Conservation (phyloP, 2,329 filamentous ascomycete genomes). For the Ophiosphaerella narmari region DNA sequence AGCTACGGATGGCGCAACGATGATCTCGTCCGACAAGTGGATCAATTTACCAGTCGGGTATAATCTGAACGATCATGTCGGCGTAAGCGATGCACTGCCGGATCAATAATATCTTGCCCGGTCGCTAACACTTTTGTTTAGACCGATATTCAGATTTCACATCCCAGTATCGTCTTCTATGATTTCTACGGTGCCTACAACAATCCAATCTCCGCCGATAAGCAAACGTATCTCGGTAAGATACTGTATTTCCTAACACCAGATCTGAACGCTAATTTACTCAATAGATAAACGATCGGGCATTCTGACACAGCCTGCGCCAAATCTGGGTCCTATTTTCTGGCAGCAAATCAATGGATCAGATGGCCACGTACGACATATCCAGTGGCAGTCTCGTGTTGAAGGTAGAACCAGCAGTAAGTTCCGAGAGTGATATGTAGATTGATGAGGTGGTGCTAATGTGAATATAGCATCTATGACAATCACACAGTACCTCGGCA, state of each 20-base stretch:
- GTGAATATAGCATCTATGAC: constrained; percentile 33
- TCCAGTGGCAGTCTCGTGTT: constrained; percentile 68
- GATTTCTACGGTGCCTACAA: constrained; percentile 66
- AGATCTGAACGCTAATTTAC: background rate
- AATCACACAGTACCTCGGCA: constrained; percentile 61
- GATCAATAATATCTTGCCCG: background rate
- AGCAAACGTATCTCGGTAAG: constrained; percentile 42
- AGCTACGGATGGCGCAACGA: constrained; percentile 44
- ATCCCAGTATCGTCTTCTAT: constrained; percentile 60
- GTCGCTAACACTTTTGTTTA: constrained; percentile 23
- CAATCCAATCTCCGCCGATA: constrained; percentile 45
- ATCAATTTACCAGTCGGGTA: constrained; percentile 54
- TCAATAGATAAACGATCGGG: constrained; percentile 52
- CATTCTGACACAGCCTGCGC: constrained; percentile 64
- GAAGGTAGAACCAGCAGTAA: constrained; percentile 49
- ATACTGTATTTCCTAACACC: background rate
- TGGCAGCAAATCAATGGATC: constrained; percentile 59
- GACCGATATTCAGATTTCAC: constrained; percentile 56
- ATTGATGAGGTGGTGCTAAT: constrained; percentile 3
- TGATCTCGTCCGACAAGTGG: constrained; percentile 50
- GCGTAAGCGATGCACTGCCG: constrained; percentile 11
- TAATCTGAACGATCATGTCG: constrained; percentile 58
- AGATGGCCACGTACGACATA: constrained; percentile 64
- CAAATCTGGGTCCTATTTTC: constrained; percentile 65
- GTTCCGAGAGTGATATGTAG: constrained; percentile 1